Base-by-base conservation (phyloP, 768 basidiomycete genomes). In the Boletus huronensis region DNA sequence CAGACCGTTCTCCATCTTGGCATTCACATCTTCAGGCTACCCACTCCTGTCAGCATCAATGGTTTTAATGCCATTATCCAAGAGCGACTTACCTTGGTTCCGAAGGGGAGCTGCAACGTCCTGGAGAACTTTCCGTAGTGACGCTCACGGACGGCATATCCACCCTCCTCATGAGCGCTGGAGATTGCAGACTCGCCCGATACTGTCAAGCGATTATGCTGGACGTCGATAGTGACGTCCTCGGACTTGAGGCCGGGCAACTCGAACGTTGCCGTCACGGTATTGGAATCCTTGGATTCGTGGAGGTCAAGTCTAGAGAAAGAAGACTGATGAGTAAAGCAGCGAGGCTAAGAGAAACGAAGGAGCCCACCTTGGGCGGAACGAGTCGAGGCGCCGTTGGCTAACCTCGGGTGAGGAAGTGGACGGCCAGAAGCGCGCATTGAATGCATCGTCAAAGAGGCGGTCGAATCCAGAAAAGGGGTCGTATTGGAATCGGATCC, bases 221-320 rank as follows among this genome's bases (percentile, higher is more conserved):
- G 70, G 63, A 63, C 1, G 16, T 80, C 76, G 46, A 83, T 74
- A 32, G 66, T 65, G 48, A 83, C 74, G 38, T 79, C 72, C 48
- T 77, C 75, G 56, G 78, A 77, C 55, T 73, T 77, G 48, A 83
- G 60, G 9, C 82, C 77, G 3, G 82, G 81, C 6, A 81, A 65
- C 61, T 82, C 81, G 58, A 83, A 79, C 4, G 75, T 76, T 17
- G 78, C 81, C 2, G 77, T 81, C 34, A 82, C 73, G 44, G 13
- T 19, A 19, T 45, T 19, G n/a, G 13, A 29, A 1, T 72, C 70
- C 4, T 70, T 59, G 48, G 74, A 70, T 62, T 81, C 78, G 48
- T 77, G 70, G 1, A 82, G 46, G 57, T 81, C 77, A 67, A 83
- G 66, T 28, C 75, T 75, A 14, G 17, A 16, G 8, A 19, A n/a